Conservation (phyloP, 306 rosid species). For the Fragaria nilgerrensis region DNA sequence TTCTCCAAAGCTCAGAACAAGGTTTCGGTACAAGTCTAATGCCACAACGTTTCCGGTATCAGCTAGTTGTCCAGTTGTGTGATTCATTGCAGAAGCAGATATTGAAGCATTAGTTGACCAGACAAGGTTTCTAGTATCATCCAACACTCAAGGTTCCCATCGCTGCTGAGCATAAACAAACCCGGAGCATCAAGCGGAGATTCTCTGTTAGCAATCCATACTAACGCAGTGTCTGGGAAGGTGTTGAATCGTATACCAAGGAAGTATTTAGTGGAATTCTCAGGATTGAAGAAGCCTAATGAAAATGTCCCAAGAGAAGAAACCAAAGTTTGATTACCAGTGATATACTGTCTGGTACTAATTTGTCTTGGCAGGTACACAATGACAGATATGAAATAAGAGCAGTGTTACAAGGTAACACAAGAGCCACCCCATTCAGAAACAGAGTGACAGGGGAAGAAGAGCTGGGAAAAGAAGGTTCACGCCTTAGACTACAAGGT, state of each 20-base stretch:
- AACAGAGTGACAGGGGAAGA: neutral
- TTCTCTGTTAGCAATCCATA: conserved; percentile 75
- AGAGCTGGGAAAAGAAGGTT: neutral
- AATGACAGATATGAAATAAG: neutral
- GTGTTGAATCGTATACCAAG: neutral
- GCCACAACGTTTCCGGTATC: conserved; percentile 21
- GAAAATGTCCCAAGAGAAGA: conserved; percentile 37
- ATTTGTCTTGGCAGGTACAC: neutral
- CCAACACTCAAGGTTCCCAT: conserved; percentile 25
- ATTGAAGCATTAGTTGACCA: conserved; percentile 23
- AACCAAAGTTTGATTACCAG: conserved; percentile 42
- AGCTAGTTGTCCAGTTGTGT: neutral
- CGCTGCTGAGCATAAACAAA: neutral
- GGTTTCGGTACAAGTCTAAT: no score
- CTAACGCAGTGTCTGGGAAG: neutral
- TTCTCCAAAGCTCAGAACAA: neutral
- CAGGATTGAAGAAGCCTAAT: conserved; percentile 52
- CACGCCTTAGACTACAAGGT: neutral
- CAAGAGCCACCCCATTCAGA: neutral
- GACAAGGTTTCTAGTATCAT: no score
- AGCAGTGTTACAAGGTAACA: neutral
- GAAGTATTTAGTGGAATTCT: conserved; percentile 28
- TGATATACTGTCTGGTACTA: conserved; percentile 13
- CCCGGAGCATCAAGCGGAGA: conserved; percentile 34
- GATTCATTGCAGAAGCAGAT: neutral